Base-by-base conservation (phyloP, 2,329 filamentous ascomycete genomes). In the Fusarium concolor region DNA sequence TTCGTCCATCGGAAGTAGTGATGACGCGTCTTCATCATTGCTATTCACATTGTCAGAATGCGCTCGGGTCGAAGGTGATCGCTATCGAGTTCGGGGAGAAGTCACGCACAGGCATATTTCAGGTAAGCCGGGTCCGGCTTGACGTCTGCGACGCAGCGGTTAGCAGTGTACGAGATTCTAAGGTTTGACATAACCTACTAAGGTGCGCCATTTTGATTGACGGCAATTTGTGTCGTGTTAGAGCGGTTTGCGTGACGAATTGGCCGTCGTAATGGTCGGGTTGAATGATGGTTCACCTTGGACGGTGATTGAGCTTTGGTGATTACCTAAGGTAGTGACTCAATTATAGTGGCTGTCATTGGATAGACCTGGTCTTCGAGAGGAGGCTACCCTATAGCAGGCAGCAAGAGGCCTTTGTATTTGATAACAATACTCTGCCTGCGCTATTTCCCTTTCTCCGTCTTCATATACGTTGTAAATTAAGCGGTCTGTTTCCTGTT, bases 1-100 rank as follows among this genome's bases (percentile, higher is more conserved):
- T 89, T 87, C 35, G 92, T 98, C 93, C 93, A 98, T 80, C 93
- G 88, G 87, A 98, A 99, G 87, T 93, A 97, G 83, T 93, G 93
- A 87, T 94, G 91, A 71, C 96, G 91, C 84, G 92, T 93, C 76
- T 87, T 84, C 76, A 87, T 88, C 89, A 97, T 92, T 79, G 91
- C 94, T 97, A 75, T 61, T 35, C 54, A 60, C 44, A 26, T 50
- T 43, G 73, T 77, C 75, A 78, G 72, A 47, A 17, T 58, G 17
- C 14, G 28, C 35, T 59, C 61, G 47, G 39, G 8, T 37, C 20
- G 49, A 51, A 26, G 33, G 39, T 18, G 35, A 39, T 54, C n/a
- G 31, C 38, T 43, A 58, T 70, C 47, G 63, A 50, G 29, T 55
- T 51, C 56, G 49, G 54, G 58, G 43, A 62, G 62, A 71, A 71